These are phyloP conservation scores for Penicillium cataractarum DNA, from an alignment of 495 filamentous ascomycete species.

Conservation along the genomic window DNA sequence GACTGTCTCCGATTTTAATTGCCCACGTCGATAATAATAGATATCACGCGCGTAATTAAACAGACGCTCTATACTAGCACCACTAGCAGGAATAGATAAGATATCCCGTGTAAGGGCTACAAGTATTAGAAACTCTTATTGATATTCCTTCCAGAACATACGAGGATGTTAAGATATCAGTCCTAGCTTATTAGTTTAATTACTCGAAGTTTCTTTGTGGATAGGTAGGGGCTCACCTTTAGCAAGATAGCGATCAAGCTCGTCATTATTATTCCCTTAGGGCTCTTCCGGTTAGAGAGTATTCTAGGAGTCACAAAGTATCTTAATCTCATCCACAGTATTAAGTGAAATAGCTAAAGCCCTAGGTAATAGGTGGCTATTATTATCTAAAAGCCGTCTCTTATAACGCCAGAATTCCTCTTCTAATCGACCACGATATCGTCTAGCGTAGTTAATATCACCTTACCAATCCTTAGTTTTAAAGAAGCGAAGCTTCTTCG, in stretches of 20 bases:
- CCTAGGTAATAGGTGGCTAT: slow-evolving; percentile 5
- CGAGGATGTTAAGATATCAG: slow-evolving; percentile 4
- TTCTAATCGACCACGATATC: slow-evolving; percentile 7
- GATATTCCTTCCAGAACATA: slow-evolving; percentile 21
- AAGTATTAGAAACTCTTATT: slow-evolving; percentile 18
- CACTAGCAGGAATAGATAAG: slow-evolving; percentile 18
- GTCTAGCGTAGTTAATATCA: slow-evolving; percentile 11
- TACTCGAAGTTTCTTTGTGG: slow-evolving; percentile 4
- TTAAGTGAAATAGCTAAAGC: not conserved
- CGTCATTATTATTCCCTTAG: slow-evolving; percentile 15
- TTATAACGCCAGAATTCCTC: too few relatives aligned
- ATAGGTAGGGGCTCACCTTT: slow-evolving; percentile 14
- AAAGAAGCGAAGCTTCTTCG: slow-evolving; percentile 24
- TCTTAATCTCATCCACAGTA: slow-evolving; percentile 17
- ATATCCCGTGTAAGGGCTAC: slow-evolving; percentile 17
- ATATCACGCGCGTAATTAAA: slow-evolving; percentile 24
- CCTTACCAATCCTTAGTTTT: slow-evolving; percentile 12
- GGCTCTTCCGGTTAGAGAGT: slow-evolving; percentile 9
- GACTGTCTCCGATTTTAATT: slow-evolving; percentile 10
- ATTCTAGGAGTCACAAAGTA: slow-evolving; percentile 15
- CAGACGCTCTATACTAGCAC: slow-evolving; percentile 20
- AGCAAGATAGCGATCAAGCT: slow-evolving; percentile 18
- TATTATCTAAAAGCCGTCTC: too few relatives aligned
- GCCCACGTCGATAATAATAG: slow-evolving; percentile 20
- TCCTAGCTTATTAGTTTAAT: slow-evolving; percentile 10